Evolutionary conservation across 169 alveolate species (phyloP).

Genomic region (Plasmodium berghei): DNA sequence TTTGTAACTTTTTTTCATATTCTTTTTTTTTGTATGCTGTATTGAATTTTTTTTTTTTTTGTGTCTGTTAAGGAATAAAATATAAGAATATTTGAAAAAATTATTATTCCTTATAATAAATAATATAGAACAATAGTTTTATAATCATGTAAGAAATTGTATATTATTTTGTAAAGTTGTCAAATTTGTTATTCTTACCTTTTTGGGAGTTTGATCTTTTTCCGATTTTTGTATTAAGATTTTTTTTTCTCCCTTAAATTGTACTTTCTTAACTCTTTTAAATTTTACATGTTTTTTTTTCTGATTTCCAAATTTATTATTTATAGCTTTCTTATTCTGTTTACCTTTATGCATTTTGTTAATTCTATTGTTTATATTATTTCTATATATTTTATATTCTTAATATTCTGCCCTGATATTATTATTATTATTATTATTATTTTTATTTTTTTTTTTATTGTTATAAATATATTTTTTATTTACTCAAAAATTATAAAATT

Average conservation of each 20-base stretch:
- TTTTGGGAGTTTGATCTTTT: neutral
- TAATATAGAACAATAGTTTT: too few relatives aligned
- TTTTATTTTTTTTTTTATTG: too few relatives aligned
- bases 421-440: too few relatives aligned
- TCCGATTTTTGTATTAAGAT: neutral
- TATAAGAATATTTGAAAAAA: neutral
- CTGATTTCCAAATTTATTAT: slow-evolving; percentile 7
- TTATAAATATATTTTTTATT: too few relatives aligned
- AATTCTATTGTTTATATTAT: neutral
- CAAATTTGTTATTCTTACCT: slow-evolving; percentile 10
- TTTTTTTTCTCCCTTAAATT: slow-evolving; percentile 52
- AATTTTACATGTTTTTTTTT: slow-evolving; percentile 41
- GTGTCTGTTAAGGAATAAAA: neutral
- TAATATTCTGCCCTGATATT: too few relatives aligned
- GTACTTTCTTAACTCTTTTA: slow-evolving; percentile 55
- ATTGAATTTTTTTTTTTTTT: slow-evolving; percentile 15
- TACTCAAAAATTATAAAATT: too few relatives aligned
- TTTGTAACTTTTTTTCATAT: slow-evolving; percentile 10
- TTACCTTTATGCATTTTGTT: slow-evolving; percentile 1
- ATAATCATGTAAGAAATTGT: too few relatives aligned
- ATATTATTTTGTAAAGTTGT: too few relatives aligned
- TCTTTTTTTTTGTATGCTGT: slow-evolving; percentile 45
- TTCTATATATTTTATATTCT: neutral
- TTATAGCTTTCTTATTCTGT: slow-evolving; percentile 8
- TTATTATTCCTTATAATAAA: too few relatives aligned